Evolutionary conservation across 495 filamentous ascomycete genomes (phyloP), one percentile per base, ranked within the genome.

Genomic region (Cenococcum geophilum): DNA sequence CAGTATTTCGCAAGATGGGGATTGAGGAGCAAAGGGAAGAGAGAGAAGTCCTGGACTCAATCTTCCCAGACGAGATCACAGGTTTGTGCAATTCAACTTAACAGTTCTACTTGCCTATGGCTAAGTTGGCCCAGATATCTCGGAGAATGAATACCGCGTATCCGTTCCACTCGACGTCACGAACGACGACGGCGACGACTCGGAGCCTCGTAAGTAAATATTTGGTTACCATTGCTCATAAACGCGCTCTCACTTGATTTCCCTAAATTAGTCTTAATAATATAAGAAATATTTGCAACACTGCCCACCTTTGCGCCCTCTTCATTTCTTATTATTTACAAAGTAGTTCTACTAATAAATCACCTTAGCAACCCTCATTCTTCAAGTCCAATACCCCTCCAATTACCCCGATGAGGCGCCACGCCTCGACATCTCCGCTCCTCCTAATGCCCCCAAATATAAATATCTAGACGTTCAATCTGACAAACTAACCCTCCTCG

Each of bases 31-130:
- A 98, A 74, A 76, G 83, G 55, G 92, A 98, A 77, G 93, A 98
- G 79, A 87, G 92, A 66, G 93, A 97, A 73, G 92, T 98, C 57
- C 89, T 98, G 64, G 90, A 92, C 69, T 95, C 91, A 57, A 99
- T 99, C 67, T 99, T 96, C 69, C 92, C 95, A 12, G 95, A 99
- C 37, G 95, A 99, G 73, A 96, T 97, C 54, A 89, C 86, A 81
- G 88, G 92, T 95, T 36, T 16, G 76, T 63, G 40, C 40, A 4
- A 2, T 18, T 18, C 1, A 14, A 32, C 27, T 32, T 45, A 45
- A 16, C 18, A 45, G 40, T 4, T 18, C 40, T 18, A 10, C 40
- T 18, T 45, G 40, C 4, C 40, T 14, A 14, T 16, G 4, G 57
- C 21, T 43, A 11, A 56, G 5, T 35, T 47, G 0, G 34, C 42